phyloP scores from a whole-genome alignment of 2,329 filamentous ascomycete species.

The Ophiocordyceps robertsii region DNA sequence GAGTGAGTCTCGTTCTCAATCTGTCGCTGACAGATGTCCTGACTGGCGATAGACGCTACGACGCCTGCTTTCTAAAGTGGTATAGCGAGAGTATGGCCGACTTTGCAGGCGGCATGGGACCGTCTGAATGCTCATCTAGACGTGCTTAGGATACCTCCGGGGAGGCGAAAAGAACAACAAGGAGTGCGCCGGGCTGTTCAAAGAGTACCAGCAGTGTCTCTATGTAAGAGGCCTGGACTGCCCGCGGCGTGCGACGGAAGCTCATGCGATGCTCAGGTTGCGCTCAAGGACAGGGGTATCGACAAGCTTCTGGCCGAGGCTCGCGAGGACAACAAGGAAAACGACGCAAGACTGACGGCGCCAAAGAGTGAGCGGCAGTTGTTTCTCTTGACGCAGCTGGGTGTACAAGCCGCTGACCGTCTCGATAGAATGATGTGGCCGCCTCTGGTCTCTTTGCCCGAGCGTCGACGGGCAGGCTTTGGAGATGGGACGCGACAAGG shows the following conservation, averaged over 20 bases:
- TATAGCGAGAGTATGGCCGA: slow-evolving; percentile 80
- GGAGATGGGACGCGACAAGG: no score
- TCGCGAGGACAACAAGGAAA: slow-evolving; percentile 77
- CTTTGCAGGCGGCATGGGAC: not conserved
- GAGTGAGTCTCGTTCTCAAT: slow-evolving; percentile 46
- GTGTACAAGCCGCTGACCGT: not conserved
- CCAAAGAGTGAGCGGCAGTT: slow-evolving; percentile 22
- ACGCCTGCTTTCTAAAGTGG: slow-evolving; percentile 97
- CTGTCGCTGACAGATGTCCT: not conserved
- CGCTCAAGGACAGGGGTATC: slow-evolving; percentile 78
- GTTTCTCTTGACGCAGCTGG: no score
- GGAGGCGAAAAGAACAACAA: slow-evolving; percentile 68
- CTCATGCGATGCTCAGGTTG: slow-evolving; percentile 41
- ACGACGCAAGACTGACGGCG: slow-evolving; percentile 46
- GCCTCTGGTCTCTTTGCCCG: no score
- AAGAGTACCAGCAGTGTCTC: slow-evolving; percentile 77
- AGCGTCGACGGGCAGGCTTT: no score
- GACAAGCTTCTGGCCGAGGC: slow-evolving; percentile 89
- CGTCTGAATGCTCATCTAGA: not conserved
- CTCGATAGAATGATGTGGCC: not conserved
- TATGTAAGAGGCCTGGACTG: slow-evolving; percentile 36
- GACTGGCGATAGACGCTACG: slow-evolving; percentile 56
- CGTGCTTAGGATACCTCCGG: slow-evolving; percentile 64
- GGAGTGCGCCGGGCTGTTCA: slow-evolving; percentile 77
- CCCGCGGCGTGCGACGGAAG: not conserved